These are phyloP conservation scores for Salvia rosmarinus DNA, from an alignment of 257 asterid genomes.

Conservation along the genomic window DNA sequence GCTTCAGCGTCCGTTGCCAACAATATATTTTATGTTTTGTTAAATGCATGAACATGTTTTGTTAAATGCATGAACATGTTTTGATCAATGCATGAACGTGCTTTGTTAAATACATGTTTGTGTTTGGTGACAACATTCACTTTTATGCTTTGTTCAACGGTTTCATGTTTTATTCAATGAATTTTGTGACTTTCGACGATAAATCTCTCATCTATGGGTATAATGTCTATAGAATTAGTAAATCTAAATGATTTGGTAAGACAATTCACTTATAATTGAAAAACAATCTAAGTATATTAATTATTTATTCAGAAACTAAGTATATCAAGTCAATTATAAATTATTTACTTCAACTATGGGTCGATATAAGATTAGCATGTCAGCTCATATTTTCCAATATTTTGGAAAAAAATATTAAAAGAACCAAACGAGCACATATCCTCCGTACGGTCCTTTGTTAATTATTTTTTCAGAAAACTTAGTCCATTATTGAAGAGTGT, in stretches of 20 bases:
- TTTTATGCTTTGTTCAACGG: no score
- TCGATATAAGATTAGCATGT: background rate
- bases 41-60: no score
- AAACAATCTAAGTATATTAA: background rate
- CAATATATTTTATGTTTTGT: no score
- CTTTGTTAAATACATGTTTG: no score
- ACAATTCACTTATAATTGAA: background rate
- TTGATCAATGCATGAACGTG: no score
- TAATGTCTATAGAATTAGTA: background rate
- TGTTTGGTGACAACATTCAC: no score
- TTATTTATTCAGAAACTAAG: background rate
- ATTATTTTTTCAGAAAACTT: background rate
- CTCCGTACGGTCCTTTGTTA: background rate
- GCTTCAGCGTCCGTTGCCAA: no score
- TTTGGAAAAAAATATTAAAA: background rate
- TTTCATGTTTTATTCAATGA: no score
- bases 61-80: no score
- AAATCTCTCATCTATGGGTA: no score
- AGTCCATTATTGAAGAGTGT: background rate
- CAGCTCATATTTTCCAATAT: background rate
- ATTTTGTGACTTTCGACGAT: no score
- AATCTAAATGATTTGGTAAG: background rate
- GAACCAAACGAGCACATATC: background rate
- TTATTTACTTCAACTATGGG: no score
- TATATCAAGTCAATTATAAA: background rate